These are phyloP conservation scores for Trapa bicornis DNA, from an alignment of 345 rosid genomes.

Conservation along the genomic window DNA sequence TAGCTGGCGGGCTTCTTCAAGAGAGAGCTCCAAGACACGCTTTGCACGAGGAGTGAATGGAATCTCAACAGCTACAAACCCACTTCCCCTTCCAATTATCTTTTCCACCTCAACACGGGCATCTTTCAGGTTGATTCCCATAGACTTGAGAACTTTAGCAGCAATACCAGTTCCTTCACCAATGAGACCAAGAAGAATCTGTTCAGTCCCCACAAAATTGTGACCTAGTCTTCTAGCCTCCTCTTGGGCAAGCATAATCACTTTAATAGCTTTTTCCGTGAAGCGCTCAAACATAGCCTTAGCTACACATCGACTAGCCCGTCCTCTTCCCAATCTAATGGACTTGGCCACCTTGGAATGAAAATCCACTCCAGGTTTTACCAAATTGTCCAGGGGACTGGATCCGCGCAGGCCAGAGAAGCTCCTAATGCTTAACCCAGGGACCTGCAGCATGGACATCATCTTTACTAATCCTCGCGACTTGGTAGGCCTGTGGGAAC, in stretches of 20 bases:
- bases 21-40: slow-evolving; percentile 85
- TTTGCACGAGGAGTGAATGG: slow-evolving; percentile 99
- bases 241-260: slow-evolving; percentile 96
- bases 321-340: slow-evolving; percentile 29
- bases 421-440: slow-evolving; percentile 33
- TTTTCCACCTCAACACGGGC: slow-evolving; percentile 86
- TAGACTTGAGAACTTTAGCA: slow-evolving; percentile 90
- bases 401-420: slow-evolving; percentile 50
- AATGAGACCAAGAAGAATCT: slow-evolving; percentile 77
- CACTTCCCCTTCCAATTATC: slow-evolving; percentile 95
- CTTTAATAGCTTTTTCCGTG: slow-evolving; percentile 94
- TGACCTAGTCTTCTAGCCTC: slow-evolving; percentile 98
- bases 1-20: slow-evolving; percentile 27
- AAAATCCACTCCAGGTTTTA: slow-evolving; percentile 27
- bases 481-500: background rate
- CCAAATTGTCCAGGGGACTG: slow-evolving; percentile 35
- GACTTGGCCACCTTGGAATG: slow-evolving; percentile 29
- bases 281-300: slow-evolving; percentile 97
- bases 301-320: slow-evolving; percentile 35
- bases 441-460: slow-evolving; percentile 29
- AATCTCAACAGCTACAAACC: slow-evolving; percentile 94
- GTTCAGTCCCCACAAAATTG: slow-evolving; percentile 98
- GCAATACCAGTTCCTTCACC: slow-evolving; percentile 99
- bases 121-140: slow-evolving; percentile 95
- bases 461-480: slow-evolving; percentile 17